Evolutionary conservation across 2,329 filamentous ascomycete species (phyloP), one percentile per base, ranked within the genome.

Genomic region (Hypoxylon sp.): DNA sequence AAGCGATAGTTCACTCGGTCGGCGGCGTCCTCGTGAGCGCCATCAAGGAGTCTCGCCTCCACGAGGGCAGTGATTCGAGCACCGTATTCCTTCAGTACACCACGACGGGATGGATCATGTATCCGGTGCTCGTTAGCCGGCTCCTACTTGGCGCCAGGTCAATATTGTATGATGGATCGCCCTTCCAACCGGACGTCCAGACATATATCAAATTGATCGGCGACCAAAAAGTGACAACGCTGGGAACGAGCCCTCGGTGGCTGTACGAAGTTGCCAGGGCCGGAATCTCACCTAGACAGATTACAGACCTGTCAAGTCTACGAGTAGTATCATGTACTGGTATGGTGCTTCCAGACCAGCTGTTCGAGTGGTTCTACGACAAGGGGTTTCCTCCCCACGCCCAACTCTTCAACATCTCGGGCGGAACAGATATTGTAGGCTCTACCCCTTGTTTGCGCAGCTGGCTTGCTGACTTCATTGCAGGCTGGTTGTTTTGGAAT

Each of bases 81-180:
- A 76, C 74, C 38, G 77, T 84, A 1, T 69, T 73, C 1, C 64
- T 86, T 55, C 82, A 86, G 71, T 85, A 82, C 69, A 85, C 86
- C 1, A 89, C 86, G 0, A 92, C 89, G 0, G 89, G 90, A 0
- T 96, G 91, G 91, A 95, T 96, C 74, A 96, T 96, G 91, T 95
- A 94, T 70, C 77, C 92, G 7, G 75, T 79, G 2, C 83, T 81
- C 31, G 78, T 91, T 0, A 78, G 80, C 17, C 77, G 80, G 3
- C 77, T 94, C 6, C 66, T 88, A 1, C 75, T 80, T 33, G 90
- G 90, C 6, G 79, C 80, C 0, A 80, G 84, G 4, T 78, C 83
- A 1, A 74, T 96, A 1, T 77, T 94, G n/a, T 96, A 96, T 71
- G 91, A 96, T 69, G 92, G 91, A 3, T 91, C 87, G 7, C 91